Conservation (phyloP, 2,329 filamentous ascomycete species). For the Plectosphaerella sp. region DNA sequence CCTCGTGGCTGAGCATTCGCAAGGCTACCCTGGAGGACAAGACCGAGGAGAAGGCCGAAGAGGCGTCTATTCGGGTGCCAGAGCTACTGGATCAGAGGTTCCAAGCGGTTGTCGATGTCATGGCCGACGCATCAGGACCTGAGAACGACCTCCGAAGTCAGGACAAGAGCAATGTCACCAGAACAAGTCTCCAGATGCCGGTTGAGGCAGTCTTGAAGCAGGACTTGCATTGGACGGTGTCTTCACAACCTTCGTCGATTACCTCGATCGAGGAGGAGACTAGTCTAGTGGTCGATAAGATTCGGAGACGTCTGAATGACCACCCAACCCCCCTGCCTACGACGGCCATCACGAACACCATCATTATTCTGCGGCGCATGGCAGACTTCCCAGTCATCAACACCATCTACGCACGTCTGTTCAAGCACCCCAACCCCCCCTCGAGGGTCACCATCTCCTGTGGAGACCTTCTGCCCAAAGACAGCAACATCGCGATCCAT, state of each 20-base stretch:
- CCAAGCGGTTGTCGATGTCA: constrained; percentile 19
- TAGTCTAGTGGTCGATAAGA: constrained; percentile 37
- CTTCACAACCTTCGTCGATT: constrained; percentile 2
- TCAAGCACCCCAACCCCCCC: constrained; percentile 75
- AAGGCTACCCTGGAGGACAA: constrained; percentile 50
- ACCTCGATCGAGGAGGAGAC: constrained; percentile 43
- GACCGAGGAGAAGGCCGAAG: constrained; percentile 8
- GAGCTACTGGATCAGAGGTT: constrained; percentile 63
- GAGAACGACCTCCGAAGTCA: neutral
- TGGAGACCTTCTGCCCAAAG: constrained; percentile 59
- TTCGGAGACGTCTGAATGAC: constrained; percentile 34
- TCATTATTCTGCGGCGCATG: constrained; percentile 76
- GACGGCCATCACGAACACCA: constrained; percentile 46
- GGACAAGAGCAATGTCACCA: neutral
- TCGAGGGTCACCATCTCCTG: constrained; percentile 80
- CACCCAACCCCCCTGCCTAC: constrained; percentile 22
- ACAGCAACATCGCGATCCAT: constrained; percentile 57
- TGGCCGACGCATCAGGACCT: neutral
- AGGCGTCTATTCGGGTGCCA: constrained; percentile 48
- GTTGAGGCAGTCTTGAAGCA: neutral
- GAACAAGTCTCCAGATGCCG: neutral
- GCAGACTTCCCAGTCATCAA: constrained; percentile 74
- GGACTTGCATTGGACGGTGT: constrained; percentile 4
- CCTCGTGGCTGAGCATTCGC: constrained; percentile 63
- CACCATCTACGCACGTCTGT: constrained; percentile 68